A percentile compares a stretch with the other conserved stretches of the same genome.
Conservation (phyloP, 352 stramenopile genomes). For the Pythium myriotylum region DNA sequence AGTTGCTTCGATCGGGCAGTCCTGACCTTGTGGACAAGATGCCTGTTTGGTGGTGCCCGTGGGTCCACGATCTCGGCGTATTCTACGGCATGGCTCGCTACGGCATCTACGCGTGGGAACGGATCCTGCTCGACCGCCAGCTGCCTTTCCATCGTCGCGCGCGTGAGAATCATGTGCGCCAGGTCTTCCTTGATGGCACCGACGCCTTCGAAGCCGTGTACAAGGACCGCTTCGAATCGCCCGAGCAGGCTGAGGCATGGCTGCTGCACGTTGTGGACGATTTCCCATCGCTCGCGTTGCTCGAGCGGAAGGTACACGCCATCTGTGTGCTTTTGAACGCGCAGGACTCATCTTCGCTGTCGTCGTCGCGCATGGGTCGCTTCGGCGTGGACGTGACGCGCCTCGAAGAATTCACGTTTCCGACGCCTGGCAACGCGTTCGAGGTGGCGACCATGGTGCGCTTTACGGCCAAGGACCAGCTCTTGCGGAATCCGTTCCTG, state of each 20-base stretch:
- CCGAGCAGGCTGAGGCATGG: constrained; percentile 52
- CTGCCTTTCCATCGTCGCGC: constrained; percentile 76
- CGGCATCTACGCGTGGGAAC: constrained; percentile 72
- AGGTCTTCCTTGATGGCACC: constrained; percentile 72
- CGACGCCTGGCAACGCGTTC: constrained; percentile 58
- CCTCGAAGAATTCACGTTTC: constrained; percentile 68
- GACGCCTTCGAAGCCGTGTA: constrained; percentile 58
- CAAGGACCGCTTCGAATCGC: constrained; percentile 59
- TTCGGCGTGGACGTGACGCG: constrained; percentile 31
- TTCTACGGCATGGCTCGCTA: constrained; percentile 83
- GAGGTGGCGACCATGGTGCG: constrained; percentile 35
- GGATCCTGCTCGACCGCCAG: constrained; percentile 68
- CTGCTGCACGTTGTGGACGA: constrained; percentile 66
- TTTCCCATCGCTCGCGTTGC: constrained; percentile 68
- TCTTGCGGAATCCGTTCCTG: constrained; percentile 29
- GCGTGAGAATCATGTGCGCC: constrained; percentile 68
- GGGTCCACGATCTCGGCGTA: constrained; percentile 80
- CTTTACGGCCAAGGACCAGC: constrained; percentile 16
- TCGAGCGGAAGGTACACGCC: constrained; percentile 75
- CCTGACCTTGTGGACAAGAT: constrained; percentile 67
- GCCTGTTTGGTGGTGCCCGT: constrained; percentile 90
- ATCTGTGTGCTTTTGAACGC: constrained; percentile 46
- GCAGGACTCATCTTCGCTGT: not conserved
- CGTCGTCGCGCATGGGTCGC: constrained; percentile 1
- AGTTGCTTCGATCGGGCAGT: constrained; percentile 61